Conservation (phyloP, 2,329 filamentous ascomycete genomes). For the Diaporthe citri region DNA sequence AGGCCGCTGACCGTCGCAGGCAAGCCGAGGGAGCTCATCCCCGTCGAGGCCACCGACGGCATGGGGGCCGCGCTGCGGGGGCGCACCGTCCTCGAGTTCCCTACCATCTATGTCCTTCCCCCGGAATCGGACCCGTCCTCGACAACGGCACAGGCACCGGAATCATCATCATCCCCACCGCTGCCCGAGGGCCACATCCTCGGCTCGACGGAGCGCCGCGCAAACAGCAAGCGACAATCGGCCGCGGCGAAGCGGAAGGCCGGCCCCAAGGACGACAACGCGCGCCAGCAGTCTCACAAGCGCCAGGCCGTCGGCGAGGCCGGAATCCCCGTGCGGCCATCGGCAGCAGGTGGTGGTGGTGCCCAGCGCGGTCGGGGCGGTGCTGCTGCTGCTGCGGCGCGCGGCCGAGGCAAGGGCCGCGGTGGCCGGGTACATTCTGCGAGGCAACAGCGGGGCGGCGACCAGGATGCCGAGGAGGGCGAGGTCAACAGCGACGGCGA, state of each 20-base stretch:
- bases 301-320: constrained; percentile 30
- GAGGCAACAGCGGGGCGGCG: background rate
- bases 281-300: constrained; percentile 25
- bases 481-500: constrained; percentile 44
- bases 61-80: constrained; percentile 67
- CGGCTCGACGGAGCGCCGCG: constrained; percentile 43
- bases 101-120: constrained; percentile 74
- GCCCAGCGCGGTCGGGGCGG: constrained; percentile 33
- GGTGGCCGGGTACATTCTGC: constrained; percentile 20
- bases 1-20: constrained; percentile 37
- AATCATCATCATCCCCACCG: background rate
- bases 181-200: constrained; percentile 45
- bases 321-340: background rate
- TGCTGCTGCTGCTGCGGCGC: background rate
- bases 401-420: constrained; percentile 36
- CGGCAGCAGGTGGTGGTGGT: background rate
- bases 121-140: constrained; percentile 36
- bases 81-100: constrained; percentile 76
- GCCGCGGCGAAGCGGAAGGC: constrained; percentile 31
- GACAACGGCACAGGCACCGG: background rate
- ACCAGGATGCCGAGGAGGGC: constrained; percentile 43
- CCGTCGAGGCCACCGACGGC: constrained; percentile 60
- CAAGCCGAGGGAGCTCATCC: constrained; percentile 59
- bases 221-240: background rate
- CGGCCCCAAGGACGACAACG: background rate